These are phyloP conservation scores for Aspergillus sp. DNA, from an alignment of 2,329 filamentous ascomycete genomes.

Conservation along the genomic window DNA sequence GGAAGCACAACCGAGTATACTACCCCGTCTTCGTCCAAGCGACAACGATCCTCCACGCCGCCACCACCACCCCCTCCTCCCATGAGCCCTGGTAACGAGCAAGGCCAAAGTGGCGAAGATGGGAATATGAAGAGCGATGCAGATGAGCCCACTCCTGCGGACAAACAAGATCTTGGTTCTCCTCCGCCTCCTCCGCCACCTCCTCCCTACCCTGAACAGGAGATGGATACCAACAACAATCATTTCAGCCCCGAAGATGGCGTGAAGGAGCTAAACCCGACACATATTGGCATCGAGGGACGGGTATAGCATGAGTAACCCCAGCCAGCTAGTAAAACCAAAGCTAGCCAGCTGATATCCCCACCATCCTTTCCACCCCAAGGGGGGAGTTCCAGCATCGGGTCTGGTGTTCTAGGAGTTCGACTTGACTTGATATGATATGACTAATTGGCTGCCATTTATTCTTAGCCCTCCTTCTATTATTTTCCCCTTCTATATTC, in stretches of 20 bases:
- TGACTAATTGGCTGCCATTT: neutral
- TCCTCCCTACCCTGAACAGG: constrained; percentile 33
- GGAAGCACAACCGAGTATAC: constrained; percentile 33
- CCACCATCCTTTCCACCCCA: neutral
- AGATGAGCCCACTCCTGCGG: constrained; percentile 21
- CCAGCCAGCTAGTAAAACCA: neutral
- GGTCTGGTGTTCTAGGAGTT: constrained; percentile 13
- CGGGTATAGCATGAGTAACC: constrained; percentile 17
- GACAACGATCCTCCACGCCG: constrained; percentile 51
- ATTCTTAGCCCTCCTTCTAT: neutral
- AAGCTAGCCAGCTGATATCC: neutral
- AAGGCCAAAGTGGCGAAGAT: constrained; percentile 24
- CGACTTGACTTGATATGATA: neutral
- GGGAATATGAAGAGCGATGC: constrained; percentile 21
- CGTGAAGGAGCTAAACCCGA: constrained; percentile 15
- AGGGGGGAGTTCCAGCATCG: constrained; percentile 12
- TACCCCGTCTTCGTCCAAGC: constrained; percentile 56
- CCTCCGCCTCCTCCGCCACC: constrained; percentile 34
- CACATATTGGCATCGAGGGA: constrained; percentile 29
- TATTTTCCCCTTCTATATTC: constrained; percentile 10
- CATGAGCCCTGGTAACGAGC: constrained; percentile 22
- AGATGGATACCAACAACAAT: constrained; percentile 16
- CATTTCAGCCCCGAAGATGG: constrained; percentile 2
- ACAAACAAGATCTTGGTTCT: constrained; percentile 22
- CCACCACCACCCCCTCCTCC: constrained; percentile 40